Evolutionary conservation across 768 basidiomycete species (phyloP).

Genomic region (Pisolithus marmoratus): DNA sequence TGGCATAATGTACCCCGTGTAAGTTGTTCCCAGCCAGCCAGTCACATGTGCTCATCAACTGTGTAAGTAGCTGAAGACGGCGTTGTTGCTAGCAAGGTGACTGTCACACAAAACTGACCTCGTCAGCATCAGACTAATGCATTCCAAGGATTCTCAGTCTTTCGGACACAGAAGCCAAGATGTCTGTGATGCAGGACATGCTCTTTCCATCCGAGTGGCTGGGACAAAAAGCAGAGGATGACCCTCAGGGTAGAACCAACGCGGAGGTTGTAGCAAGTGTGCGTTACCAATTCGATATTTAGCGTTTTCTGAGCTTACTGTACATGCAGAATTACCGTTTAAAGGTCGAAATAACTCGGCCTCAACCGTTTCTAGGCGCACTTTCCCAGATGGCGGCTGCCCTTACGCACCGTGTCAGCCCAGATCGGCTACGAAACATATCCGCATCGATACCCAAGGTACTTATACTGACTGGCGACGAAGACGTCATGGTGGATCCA

Average conservation of each 20-base stretch:
- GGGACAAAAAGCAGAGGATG: conserved; percentile 43
- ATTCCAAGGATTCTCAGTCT: conserved; percentile 31
- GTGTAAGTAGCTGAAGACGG: conserved; percentile 37
- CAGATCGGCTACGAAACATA: conserved; percentile 42
- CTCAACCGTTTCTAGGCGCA: conserved; percentile 54
- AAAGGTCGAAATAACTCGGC: conserved; percentile 47
- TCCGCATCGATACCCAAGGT: conserved; percentile 59
- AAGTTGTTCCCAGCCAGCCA: conserved; percentile 13
- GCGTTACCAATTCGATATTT: conserved; percentile 4
- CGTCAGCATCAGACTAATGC: conserved; percentile 2
- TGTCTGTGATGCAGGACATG: conserved; percentile 49
- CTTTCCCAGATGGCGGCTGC: conserved; percentile 71
- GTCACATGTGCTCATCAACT: neutral
- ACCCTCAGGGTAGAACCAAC: conserved; percentile 58
- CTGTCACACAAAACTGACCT: neutral
- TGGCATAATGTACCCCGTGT: conserved; percentile 66
- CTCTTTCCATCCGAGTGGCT: conserved; percentile 63
- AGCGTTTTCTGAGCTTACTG: neutral
- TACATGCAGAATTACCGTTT: conserved; percentile 35
- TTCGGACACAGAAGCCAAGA: conserved; percentile 40
- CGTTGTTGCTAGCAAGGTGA: conserved; percentile 32
- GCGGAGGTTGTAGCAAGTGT: conserved; percentile 54
- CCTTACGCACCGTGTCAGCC: conserved; percentile 54
- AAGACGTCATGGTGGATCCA: conserved; percentile 53
- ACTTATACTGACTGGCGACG: conserved; percentile 59